Evolutionary conservation across 2,329 filamentous ascomycete genomes (phyloP).

Genomic region (Ophiobolus disseminans): DNA sequence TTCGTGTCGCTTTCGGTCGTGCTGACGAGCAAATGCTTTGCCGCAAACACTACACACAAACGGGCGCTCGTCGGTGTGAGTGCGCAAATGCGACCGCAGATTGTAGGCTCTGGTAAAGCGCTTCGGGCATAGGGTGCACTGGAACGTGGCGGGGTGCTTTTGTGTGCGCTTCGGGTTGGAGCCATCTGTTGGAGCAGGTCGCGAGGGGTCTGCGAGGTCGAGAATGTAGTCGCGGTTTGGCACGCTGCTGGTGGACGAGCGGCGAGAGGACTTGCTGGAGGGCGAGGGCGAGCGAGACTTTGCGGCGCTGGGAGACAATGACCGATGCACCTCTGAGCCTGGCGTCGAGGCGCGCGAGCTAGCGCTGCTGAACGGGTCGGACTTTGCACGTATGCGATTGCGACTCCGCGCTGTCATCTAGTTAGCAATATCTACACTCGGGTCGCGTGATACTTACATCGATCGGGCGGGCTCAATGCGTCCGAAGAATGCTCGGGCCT

Average conservation of each 20-base stretch:
- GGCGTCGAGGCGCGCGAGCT: conserved; percentile 55
- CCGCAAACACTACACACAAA: conserved; percentile 97
- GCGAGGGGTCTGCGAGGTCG: conserved; percentile 85
- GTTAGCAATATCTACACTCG: conserved; percentile 24
- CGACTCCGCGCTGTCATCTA: conserved; percentile 57
- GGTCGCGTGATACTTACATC: conserved; percentile 55
- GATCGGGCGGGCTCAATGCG: conserved; percentile 81
- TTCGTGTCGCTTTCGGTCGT: conserved; percentile 96
- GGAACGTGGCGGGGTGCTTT: conserved; percentile 97
- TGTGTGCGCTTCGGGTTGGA: conserved; percentile 78
- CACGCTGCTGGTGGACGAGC: conserved; percentile 60
- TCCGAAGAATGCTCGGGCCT: conserved; percentile 71
- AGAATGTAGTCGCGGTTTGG: conserved; percentile 79
- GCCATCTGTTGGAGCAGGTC: conserved; percentile 63
- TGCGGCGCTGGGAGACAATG: conserved; percentile 53
- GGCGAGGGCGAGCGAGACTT: conserved; percentile 58
- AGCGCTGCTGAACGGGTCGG: conserved; percentile 63
- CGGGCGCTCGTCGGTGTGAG: conserved; percentile 94
- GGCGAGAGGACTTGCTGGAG: conserved; percentile 56
- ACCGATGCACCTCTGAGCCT: conserved; percentile 44
- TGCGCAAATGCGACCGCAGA: conserved; percentile 89
- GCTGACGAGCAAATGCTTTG: conserved; percentile 96
- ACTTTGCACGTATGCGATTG: conserved; percentile 65
- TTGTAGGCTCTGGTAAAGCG: conserved; percentile 97
- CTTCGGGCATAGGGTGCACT: conserved; percentile 92